Conservation (phyloP, 1,139 yeast species). For the Suhomyces wounanorum region DNA sequence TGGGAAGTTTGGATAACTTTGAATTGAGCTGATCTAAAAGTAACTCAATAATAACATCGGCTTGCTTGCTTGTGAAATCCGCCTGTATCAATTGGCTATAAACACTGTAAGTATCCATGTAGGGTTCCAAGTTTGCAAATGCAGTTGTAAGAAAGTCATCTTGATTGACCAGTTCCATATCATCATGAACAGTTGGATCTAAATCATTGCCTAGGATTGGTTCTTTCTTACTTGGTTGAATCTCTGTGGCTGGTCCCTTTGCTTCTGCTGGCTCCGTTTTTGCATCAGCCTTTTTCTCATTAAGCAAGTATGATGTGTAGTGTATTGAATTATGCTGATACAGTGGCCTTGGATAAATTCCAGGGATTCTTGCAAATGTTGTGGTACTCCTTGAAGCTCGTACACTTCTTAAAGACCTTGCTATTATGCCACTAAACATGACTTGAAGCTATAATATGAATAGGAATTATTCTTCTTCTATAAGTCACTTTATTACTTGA, state of each 20-base stretch:
- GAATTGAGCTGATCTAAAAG: constrained; percentile 52
- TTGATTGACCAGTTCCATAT: constrained; percentile 1
- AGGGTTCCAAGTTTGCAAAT: constrained; percentile 49
- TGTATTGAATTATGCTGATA: neutral
- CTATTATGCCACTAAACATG: neutral
- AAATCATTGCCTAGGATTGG: neutral
- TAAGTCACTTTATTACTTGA: neutral
- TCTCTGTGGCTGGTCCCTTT: neutral
- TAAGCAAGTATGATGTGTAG: neutral
- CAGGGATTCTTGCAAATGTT: neutral
- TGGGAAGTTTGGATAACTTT: constrained; percentile 58
- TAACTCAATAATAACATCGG: constrained; percentile 53
- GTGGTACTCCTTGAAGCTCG: neutral
- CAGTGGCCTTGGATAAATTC: neutral
- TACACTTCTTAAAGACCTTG: neutral
- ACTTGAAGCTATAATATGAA: neutral
- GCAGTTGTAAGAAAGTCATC: constrained; percentile 19
- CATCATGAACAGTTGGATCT: neutral
- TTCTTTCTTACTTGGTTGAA: neutral
- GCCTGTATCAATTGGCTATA: constrained; percentile 41
- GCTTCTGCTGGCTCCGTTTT: neutral
- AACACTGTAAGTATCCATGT: constrained; percentile 53
- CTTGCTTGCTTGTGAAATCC: constrained; percentile 57
- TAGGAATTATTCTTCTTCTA: too few relatives aligned
- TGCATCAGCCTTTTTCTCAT: neutral